Percentiles rank a stretch among this genome's conserved stretches.
phyloP scores from a whole-genome alignment of 805 yeast genomes.

The Lipomyces lipofer region DNA sequence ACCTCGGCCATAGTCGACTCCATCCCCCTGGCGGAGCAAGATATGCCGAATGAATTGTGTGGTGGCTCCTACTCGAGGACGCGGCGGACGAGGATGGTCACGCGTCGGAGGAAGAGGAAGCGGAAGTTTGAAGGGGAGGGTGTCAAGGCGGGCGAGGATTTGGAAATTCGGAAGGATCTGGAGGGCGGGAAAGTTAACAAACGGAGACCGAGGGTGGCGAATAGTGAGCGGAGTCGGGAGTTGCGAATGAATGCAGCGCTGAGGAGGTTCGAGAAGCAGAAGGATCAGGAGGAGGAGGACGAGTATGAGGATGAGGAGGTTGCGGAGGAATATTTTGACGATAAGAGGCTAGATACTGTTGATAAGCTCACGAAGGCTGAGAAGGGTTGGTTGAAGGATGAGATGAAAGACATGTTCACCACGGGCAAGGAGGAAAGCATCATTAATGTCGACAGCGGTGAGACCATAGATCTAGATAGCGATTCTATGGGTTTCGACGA shows the following conservation, averaged over 20 bases:
- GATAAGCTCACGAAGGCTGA: conserved; percentile 31
- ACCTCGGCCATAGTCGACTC: conserved; percentile 18
- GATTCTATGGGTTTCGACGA: too few species aligned
- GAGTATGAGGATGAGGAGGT: conserved; percentile 32
- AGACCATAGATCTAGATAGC: background rate
- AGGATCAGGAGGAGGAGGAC: conserved; percentile 31
- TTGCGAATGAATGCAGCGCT: conserved; percentile 27
- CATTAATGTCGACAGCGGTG: conserved; percentile 1
- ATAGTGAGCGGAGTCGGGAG: conserved; percentile 27
- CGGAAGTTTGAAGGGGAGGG: conserved; percentile 30
- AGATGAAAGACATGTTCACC: conserved; percentile 20
- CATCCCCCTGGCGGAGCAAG: conserved; percentile 16
- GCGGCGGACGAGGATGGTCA: conserved; percentile 12
- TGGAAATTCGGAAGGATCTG: conserved; percentile 16
- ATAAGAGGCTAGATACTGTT: conserved; percentile 38
- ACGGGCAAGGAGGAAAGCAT: conserved; percentile 4
- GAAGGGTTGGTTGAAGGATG: conserved; percentile 23
- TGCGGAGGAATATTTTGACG: conserved; percentile 43
- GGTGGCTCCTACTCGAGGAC: conserved; percentile 28
- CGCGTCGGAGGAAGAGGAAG: conserved; percentile 15
- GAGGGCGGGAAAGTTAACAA: conserved; percentile 28
- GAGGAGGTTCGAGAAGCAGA: conserved; percentile 29
- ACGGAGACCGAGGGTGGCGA: conserved; percentile 27
- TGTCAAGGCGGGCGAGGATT: conserved; percentile 21
- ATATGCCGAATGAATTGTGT: conserved; percentile 29